These are phyloP conservation scores for Adiantum capillusveneris DNA, from an alignment of 75 land plant species.

Conservation along the genomic window DNA sequence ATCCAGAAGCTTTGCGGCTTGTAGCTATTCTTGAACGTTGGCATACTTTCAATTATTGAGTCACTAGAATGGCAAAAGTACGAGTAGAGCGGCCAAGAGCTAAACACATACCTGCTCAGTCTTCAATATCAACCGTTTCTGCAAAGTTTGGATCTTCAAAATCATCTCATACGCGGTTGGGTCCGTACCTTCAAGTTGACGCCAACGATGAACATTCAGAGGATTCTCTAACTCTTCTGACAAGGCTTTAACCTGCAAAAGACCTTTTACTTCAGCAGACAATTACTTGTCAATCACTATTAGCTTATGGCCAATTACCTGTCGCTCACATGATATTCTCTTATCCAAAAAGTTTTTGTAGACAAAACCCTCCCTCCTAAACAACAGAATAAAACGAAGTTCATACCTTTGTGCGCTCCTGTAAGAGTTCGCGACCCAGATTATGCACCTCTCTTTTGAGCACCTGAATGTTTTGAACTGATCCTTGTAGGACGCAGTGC, in stretches of 20 bases:
- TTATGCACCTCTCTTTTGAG: conserved; percentile 22
- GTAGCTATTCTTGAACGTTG: too few species aligned
- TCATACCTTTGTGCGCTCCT: conserved; percentile 24
- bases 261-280: too few species aligned
- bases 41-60: too few species aligned
- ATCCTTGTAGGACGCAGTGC: conserved; percentile 12
- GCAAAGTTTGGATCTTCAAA: conserved; percentile 30
- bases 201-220: conserved; percentile 34
- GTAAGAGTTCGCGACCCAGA: conserved; percentile 19
- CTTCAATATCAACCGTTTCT: conserved; percentile 18
- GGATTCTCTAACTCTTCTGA: conserved; percentile 35
- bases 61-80: too few species aligned
- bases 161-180: conserved; percentile 32
- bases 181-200: conserved; percentile 31
- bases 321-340: too few species aligned
- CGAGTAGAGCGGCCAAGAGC: too few species aligned
- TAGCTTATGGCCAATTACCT: too few species aligned
- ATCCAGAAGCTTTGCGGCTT: too few species aligned
- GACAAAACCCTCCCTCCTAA: too few species aligned
- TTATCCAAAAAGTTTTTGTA: too few species aligned
- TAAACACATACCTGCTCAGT: conserved; percentile 20
- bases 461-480: conserved; percentile 16
- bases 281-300: too few species aligned
- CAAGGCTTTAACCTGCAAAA: conserved; percentile 27
- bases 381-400: too few species aligned